Conservation (phyloP, 2,329 filamentous ascomycete species). For the Macrophomina pseudophaseolina region DNA sequence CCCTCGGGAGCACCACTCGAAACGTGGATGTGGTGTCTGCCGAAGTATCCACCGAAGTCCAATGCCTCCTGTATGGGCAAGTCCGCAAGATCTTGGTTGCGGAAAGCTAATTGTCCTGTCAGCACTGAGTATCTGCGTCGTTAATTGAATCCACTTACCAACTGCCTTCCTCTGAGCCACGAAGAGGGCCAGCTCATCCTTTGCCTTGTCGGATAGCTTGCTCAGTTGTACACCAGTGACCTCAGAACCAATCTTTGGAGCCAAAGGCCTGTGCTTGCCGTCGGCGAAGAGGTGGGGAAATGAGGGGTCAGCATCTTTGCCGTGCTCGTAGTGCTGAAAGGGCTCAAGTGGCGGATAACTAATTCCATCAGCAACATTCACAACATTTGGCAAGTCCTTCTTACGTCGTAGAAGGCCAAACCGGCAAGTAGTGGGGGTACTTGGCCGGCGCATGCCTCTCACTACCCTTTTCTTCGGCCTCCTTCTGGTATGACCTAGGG, state of each 20-base stretch:
- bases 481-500: conserved; percentile 52
- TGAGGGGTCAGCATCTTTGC: conserved; percentile 72
- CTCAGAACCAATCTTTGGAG: conserved; percentile 75
- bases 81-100: conserved; percentile 69
- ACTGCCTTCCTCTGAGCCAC: conserved; percentile 80
- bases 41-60: conserved; percentile 75
- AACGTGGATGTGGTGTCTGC: conserved; percentile 80
- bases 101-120: conserved; percentile 60
- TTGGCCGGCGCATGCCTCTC: conserved; percentile 60
- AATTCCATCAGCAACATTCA: conserved; percentile 6
- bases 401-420: conserved; percentile 67
- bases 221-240: conserved; percentile 74
- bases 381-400: conserved; percentile 8
- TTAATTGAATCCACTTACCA: conserved; percentile 43
- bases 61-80: conserved; percentile 73
- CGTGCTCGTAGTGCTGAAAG: conserved; percentile 77
- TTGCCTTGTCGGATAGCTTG: conserved; percentile 68
- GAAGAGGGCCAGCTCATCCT: conserved; percentile 76
- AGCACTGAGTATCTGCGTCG: neutral
- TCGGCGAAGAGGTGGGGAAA: conserved; percentile 70
- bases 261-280: conserved; percentile 65
- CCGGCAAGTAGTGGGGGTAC: conserved; percentile 76
- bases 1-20: conserved; percentile 76
- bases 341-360: conserved; percentile 68
- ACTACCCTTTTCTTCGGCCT: conserved; percentile 60